A percentile compares a stretch with the other conserved stretches of the same genome.
Evolutionary conservation across 352 stramenopile genomes (phyloP).

Genomic region (Pythium grandisporangium): DNA sequence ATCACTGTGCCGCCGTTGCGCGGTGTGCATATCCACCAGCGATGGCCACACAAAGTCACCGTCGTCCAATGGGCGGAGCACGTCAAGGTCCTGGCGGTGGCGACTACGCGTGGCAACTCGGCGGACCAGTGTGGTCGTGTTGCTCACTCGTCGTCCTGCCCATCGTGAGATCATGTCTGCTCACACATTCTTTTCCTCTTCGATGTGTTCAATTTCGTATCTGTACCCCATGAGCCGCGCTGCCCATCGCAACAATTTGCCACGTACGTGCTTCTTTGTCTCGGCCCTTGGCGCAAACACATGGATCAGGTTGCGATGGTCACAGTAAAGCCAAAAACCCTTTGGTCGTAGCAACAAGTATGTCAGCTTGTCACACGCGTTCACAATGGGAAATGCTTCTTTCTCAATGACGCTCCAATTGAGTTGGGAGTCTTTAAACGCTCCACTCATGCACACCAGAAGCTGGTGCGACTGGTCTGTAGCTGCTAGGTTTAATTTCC

Average conservation of each 20-base stretch:
- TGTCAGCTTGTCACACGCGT: conserved; percentile 6
- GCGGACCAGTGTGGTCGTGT: no score
- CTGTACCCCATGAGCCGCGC: conserved; percentile 2
- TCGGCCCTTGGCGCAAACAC: conserved; percentile 9
- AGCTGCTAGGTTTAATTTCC: neutral
- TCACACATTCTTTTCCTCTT: conserved; percentile 9
- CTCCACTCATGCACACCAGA: conserved; percentile 11
- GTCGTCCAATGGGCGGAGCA: no score
- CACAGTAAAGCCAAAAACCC: conserved; percentile 14
- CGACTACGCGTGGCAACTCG: no score
- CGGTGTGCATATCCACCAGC: neutral
- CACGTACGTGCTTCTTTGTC: conserved; percentile 4
- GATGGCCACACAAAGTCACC: neutral
- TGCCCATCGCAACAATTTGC: conserved; percentile 7
- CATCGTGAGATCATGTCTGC: conserved; percentile 6
- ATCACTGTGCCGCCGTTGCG: no score
- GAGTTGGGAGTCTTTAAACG: conserved; percentile 6
- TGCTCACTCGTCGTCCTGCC: no score
- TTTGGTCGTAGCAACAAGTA: conserved; percentile 12
- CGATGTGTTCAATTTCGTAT: conserved; percentile 12
- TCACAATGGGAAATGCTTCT: conserved; percentile 14
- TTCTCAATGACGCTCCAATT: conserved; percentile 18
- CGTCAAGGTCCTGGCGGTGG: no score
- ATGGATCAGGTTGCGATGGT: conserved; percentile 14
- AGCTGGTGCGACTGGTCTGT: conserved; percentile 8